Base-by-base conservation (phyloP, 2,329 filamentous ascomycete genomes). In the Colletotrichum melonis region DNA sequence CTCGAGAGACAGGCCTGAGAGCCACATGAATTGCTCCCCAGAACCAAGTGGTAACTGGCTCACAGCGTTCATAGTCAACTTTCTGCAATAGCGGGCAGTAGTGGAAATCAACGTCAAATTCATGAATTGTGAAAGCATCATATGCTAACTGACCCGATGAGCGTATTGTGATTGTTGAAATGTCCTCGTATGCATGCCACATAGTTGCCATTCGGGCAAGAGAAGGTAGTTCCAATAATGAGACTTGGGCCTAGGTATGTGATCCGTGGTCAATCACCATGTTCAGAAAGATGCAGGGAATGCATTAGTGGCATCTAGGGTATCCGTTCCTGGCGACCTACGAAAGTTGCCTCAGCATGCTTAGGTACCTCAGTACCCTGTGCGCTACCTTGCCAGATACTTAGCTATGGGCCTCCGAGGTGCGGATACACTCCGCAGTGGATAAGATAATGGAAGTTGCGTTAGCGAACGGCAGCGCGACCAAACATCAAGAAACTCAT, bases 21-120 rank as follows among this genome's bases (percentile, higher is more conserved):
- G 63, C 63, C 72, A 67, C 52, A 63, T 35, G 32, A 30, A 38
- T 30, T 63, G 57, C 68, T 66, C 46, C 46, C 68, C 55, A 24
- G 72, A 28, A 66, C 72, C 72, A 74, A 74, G 72, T 74, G 72
- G 72, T 65, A 55, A 58, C 63, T 59, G 63, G 72, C 56, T 42
- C 11, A 60, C 32, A 74, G 63, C 63, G 58, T 72, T 59, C 52
- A 69, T 55, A 63, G 63, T 63, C 28, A 67, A 35, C 26, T n/a
- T 63, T 74, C 63, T 49, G 46, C 58, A 42, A 54, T 14, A 28
- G 42, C 42, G 42, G 42, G 6, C 42, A 49, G 42, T 49, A 24
- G 62, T 42, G 67, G 60, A 62, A 66, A 28, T 57, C 60, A 72
- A 56, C 65, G 59, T 70, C 67, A 63, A 72, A 38, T 63, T 69